Conservation (phyloP, 78 protist genomes). For the Emiliania huxleyi region DNA sequence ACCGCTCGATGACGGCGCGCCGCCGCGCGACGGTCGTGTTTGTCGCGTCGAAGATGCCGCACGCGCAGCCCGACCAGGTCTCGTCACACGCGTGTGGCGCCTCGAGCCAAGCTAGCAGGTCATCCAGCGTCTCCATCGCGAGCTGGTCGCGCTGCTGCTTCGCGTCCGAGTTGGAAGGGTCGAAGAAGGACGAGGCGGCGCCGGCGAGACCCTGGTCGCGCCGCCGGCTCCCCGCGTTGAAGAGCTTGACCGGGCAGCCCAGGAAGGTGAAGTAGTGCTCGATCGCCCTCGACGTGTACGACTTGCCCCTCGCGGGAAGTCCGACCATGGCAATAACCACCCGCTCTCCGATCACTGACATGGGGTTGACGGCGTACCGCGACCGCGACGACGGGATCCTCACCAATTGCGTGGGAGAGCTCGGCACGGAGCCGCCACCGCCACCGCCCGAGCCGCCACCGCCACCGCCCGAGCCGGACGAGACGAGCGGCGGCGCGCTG, state of each 20-base stretch:
- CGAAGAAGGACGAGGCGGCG: not conserved
- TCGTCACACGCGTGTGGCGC: too few species aligned
- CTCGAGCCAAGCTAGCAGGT: not conserved
- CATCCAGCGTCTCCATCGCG: not conserved
- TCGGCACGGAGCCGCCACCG: too few species aligned
- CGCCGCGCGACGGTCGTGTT: not conserved
- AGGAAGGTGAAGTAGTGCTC: not conserved
- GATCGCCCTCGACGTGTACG: not conserved
- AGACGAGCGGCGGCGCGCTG: too few species aligned
- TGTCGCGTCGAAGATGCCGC: conserved; percentile 9
- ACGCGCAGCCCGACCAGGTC: not conserved
- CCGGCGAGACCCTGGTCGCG: not conserved
- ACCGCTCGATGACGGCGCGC: not conserved
- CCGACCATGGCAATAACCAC: not conserved
- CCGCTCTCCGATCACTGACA: not conserved
- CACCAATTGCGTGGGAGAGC: too few species aligned
- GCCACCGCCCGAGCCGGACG: too few species aligned
- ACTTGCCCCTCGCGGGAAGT: not conserved
- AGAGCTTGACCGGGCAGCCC: not conserved
- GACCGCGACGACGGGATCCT: too few species aligned
- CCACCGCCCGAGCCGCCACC: too few species aligned
- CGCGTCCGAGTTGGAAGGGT: not conserved
- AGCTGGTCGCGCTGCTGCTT: not conserved
- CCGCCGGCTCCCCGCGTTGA: not conserved
- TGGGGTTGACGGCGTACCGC: too few species aligned